phyloP scores from a whole-genome alignment of 2,329 filamentous ascomycete species.

The Ceratocystis ficicola region DNA sequence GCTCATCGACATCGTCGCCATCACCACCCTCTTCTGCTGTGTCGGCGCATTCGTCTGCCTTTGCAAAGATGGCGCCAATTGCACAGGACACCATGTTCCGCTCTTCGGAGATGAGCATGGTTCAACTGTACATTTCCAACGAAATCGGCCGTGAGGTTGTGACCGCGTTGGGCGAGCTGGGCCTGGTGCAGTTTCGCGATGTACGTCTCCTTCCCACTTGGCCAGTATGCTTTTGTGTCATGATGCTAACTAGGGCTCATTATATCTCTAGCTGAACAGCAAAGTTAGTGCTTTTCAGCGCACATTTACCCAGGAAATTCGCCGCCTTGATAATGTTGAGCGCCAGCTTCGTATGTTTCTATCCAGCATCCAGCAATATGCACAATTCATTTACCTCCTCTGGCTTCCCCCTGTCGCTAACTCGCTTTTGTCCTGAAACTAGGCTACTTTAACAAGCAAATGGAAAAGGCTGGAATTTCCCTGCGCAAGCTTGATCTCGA shows the following conservation, averaged over 20 bases:
- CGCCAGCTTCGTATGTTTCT: slow-evolving; percentile 73
- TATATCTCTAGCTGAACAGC: slow-evolving; percentile 61
- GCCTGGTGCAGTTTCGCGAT: slow-evolving; percentile 93
- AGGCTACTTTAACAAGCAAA: slow-evolving; percentile 92
- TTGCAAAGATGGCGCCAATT: slow-evolving; percentile 43
- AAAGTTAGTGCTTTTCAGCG: slow-evolving; percentile 90
- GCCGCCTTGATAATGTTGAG: slow-evolving; percentile 94
- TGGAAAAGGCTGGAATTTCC: slow-evolving; percentile 80
- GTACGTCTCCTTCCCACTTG: slow-evolving; percentile 36
- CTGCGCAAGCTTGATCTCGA: slow-evolving; percentile 89
- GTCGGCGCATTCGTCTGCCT: slow-evolving; percentile 5
- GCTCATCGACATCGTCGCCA: background rate
- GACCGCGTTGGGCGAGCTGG: slow-evolving; percentile 88
- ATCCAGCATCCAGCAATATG: slow-evolving; percentile 6
- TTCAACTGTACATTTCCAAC: slow-evolving; percentile 97
- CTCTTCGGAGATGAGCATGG: slow-evolving; percentile 99
- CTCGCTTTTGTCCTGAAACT: background rate
- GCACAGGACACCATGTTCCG: slow-evolving; percentile 91
- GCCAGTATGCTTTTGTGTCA: background rate
- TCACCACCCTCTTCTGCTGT: background rate
- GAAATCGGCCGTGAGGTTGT: slow-evolving; percentile 98
- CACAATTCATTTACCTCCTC: background rate
- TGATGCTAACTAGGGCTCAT: slow-evolving; percentile 3
- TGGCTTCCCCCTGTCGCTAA: slow-evolving; percentile 4
- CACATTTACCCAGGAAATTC: slow-evolving; percentile 95